These are phyloP conservation scores for Phytopythium vexans DNA, from an alignment of 352 stramenopile species.

Conservation along the genomic window DNA sequence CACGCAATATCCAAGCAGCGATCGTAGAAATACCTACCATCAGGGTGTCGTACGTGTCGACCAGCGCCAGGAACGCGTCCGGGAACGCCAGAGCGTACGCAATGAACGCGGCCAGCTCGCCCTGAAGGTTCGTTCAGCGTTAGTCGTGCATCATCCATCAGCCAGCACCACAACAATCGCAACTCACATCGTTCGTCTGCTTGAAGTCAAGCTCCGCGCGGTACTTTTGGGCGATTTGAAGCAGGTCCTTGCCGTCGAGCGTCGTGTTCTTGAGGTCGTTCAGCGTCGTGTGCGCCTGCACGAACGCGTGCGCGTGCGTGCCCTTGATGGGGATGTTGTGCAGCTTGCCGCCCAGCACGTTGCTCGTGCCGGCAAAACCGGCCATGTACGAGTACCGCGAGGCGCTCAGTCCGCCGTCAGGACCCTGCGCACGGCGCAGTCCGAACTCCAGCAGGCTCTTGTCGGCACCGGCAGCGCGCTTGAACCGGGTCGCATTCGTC, in stretches of 20 bases:
- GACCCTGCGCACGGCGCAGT: constrained; percentile 92
- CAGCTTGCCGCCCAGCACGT: constrained; percentile 96
- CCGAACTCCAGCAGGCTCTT: constrained; percentile 94
- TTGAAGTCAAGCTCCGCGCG: constrained; percentile 59
- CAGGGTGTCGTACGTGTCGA: constrained; percentile 99
- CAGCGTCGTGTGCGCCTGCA: constrained; percentile 94
- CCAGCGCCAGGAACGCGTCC: constrained; percentile 94
- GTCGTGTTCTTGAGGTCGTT: constrained; percentile 84
- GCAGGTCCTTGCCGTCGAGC: constrained; percentile 75
- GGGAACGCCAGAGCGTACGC: constrained; percentile 98
- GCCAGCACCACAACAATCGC: neutral
- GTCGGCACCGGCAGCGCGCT: constrained; percentile 86
- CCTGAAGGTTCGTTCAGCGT: constrained; percentile 35
- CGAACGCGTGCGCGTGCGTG: constrained; percentile 98
- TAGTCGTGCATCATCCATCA: constrained; percentile 1
- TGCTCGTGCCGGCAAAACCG: constrained; percentile 97
- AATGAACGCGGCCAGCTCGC: constrained; percentile 98
- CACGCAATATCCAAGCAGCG: neutral
- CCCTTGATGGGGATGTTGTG: constrained; percentile 95
- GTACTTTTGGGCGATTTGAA: constrained; percentile 83
- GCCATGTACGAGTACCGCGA: constrained; percentile 98
- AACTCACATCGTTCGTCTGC: constrained; percentile 76
- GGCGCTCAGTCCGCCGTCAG: constrained; percentile 96
- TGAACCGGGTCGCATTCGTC: constrained; percentile 97
- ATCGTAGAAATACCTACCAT: constrained; percentile 25